Base-by-base conservation (phyloP, 1,284 basidiomycete species). In the Pascua sp. region DNA sequence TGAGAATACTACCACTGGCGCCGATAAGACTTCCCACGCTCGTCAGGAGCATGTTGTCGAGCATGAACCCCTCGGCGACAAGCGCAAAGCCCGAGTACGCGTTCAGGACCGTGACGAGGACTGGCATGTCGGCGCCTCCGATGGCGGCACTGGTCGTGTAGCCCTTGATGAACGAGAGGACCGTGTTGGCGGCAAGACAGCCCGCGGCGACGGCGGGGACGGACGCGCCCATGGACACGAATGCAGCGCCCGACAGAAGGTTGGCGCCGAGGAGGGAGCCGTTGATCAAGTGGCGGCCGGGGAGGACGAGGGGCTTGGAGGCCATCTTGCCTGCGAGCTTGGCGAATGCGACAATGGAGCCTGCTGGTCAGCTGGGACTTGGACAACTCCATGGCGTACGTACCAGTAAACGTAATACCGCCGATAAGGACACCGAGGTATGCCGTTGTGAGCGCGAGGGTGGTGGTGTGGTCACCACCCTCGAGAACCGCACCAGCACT, bases 41-140 rank as follows among this genome's bases (percentile, higher is more conserved):
- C 1, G 88, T 89, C 49, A 91, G 77, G 8, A 91, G 80, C 18
- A 88, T 84, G 68, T 91, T 91, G 68, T 91, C 87, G 61, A 91
- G 75, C 89, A 91, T 91, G 69, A 91, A 88, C 8, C 88, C 89
- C 81, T 91, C 89, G 3, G 89, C 89, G n/a, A 91, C 88, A n/a
- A 91, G 83, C 17, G 89, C 89, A 65, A 91, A 90, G n/a, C 89
- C 89, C 53, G 88, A 90, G 73, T 91, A 91, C 11, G 90, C 89
- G 69, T 91, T 91, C 57, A 91, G 70, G 5, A 91, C 90, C 2
- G 89, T 91, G 52, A 91, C 91, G 5, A 91, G 87, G 32, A 91
- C 90, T 55, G 89, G 89, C 90, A 91, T 91, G 72, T 91, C 89
- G 40, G 90, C 89, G 16, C 90, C 90, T 57, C 89, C 89, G 61